phyloP scores from a whole-genome alignment of 2,329 filamentous ascomycete genomes.

The Paecilomyces variotii region DNA sequence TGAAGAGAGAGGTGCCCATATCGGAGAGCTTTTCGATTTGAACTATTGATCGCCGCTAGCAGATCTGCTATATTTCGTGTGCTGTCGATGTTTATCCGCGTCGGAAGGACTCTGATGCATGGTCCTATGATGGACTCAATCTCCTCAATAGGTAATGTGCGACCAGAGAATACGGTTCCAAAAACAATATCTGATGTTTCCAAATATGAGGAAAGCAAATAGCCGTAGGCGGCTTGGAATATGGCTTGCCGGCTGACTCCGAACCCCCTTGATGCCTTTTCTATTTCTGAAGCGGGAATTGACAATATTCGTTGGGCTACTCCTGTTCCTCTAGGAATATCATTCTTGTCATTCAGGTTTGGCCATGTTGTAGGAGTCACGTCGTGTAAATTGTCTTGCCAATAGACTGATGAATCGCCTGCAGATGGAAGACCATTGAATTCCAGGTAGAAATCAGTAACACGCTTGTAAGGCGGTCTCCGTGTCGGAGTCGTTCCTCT shows the following conservation, averaged over 20 bases:
- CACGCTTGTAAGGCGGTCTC: conserved; percentile 53
- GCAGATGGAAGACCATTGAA: conserved; percentile 21
- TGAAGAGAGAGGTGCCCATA: conserved; percentile 57
- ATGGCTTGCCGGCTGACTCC: conserved; percentile 59
- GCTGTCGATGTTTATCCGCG: conserved; percentile 54
- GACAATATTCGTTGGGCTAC: conserved; percentile 23
- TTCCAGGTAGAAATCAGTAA: conserved; percentile 46
- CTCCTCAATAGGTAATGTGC: conserved; percentile 60
- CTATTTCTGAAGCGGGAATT: conserved; percentile 26
- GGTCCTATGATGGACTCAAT: conserved; percentile 73
- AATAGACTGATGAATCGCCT: conserved; percentile 52
- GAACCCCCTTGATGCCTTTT: conserved; percentile 29
- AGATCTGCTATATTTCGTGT: conserved; percentile 52
- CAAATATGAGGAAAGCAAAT: conserved; percentile 57
- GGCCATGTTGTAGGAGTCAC: conserved; percentile 51
- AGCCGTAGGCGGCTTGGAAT: conserved; percentile 64
- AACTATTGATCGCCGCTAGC: conserved; percentile 54
- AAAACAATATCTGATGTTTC: conserved; percentile 61
- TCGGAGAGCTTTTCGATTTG: conserved; percentile 58
- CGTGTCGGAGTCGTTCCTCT: conserved; percentile 14
- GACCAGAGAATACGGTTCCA: conserved; percentile 74
- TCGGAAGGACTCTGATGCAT: conserved; percentile 67
- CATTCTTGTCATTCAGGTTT: conserved; percentile 43
- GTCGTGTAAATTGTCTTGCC: conserved; percentile 57
- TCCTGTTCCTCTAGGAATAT: conserved; percentile 18